Percentiles rank a stretch among this genome's conserved stretches.
phyloP scores from a whole-genome alignment of 2,329 filamentous ascomycete genomes.

The Talaromyces pinophilus region DNA sequence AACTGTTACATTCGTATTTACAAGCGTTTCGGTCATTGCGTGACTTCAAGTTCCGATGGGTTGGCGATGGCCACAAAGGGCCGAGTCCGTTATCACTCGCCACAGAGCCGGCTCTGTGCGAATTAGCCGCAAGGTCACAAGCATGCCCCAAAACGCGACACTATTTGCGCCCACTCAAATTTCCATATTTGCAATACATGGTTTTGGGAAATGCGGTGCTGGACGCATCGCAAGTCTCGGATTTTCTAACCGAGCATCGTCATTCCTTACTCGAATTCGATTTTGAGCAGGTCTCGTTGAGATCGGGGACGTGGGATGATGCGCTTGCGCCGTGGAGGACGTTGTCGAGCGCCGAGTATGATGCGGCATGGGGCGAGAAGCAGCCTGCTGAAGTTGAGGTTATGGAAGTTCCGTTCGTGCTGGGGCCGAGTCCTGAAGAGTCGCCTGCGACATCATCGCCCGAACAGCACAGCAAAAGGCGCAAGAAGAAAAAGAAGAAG shows the following conservation, averaged over 20 bases:
- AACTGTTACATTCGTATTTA: conserved; percentile 80
- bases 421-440: conserved; percentile 33
- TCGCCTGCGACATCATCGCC: background rate
- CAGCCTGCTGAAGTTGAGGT: conserved; percentile 38
- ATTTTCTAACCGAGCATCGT: conserved; percentile 68
- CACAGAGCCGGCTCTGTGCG: conserved; percentile 66
- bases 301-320: conserved; percentile 76
- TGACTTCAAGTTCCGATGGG: conserved; percentile 76
- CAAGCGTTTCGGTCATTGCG: conserved; percentile 67
- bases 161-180: conserved; percentile 59
- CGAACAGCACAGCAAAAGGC: conserved; percentile 21
- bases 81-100: conserved; percentile 72
- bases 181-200: conserved; percentile 68
- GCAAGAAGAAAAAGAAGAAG: conserved; percentile 19
- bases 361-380: conserved; percentile 40
- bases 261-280: conserved; percentile 73
- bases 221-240: conserved; percentile 68
- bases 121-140: conserved; percentile 47
- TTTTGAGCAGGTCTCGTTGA: conserved; percentile 73
- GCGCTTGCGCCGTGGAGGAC: conserved; percentile 67
- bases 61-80: conserved; percentile 58
- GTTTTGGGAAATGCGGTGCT: conserved; percentile 72
- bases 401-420: conserved; percentile 42
- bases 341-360: conserved; percentile 35
- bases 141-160: conserved; percentile 40